phyloP scores from a whole-genome alignment of 345 rosid species.

The Hibiscus mutabilis region DNA sequence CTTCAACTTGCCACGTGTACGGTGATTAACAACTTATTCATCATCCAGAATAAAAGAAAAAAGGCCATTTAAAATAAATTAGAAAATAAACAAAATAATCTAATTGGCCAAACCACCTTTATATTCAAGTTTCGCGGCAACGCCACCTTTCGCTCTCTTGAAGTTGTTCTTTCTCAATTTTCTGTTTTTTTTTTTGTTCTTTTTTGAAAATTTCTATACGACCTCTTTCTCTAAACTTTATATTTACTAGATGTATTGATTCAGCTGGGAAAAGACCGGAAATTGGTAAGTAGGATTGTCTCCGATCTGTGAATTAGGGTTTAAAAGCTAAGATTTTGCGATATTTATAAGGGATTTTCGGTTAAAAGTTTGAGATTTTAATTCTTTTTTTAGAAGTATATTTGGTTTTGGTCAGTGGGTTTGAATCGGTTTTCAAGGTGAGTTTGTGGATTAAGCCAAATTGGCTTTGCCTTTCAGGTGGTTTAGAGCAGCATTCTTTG shows the following conservation, averaged over 20 bases:
- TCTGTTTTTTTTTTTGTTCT: neutral
- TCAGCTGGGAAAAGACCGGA: neutral
- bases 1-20: neutral
- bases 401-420: neutral
- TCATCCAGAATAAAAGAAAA: neutral
- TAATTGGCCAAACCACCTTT: constrained; percentile 27
- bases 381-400: neutral
- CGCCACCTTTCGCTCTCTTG: constrained; percentile 9
- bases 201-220: neutral
- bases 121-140: constrained; percentile 82
- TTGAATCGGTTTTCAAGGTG: neutral
- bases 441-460: neutral
- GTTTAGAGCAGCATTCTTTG: neutral
- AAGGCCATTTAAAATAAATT: neutral
- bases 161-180: neutral
- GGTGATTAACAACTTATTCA: neutral
- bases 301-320: constrained; percentile 13
- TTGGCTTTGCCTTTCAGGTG: neutral
- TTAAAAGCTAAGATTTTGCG: neutral
- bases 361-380: neutral
- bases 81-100: neutral
- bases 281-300: constrained; percentile 1
- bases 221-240: neutral
- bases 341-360: neutral
- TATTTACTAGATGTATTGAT: neutral